Percentiles rank a stretch among this genome's conserved stretches.
Conservation (phyloP, 75 land plant genomes). For the Sequoia sempervirens region DNA sequence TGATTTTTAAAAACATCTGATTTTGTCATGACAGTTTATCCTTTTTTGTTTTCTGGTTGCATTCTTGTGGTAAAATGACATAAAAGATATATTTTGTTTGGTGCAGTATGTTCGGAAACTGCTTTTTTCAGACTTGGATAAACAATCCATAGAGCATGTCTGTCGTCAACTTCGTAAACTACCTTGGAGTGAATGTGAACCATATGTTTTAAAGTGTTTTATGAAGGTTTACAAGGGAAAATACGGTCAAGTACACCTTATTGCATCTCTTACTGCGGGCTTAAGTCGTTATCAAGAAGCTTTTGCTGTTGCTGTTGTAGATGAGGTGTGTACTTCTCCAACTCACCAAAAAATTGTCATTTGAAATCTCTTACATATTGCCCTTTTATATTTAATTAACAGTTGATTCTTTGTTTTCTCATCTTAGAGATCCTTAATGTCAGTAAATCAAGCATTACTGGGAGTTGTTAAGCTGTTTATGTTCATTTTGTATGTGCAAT, state of each 20-base stretch:
- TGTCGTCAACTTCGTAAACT: constrained; percentile 89
- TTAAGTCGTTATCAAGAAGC: constrained; percentile 94
- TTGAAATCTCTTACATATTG: not conserved
- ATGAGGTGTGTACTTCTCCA: constrained; percentile 60
- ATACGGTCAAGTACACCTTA: constrained; percentile 86
- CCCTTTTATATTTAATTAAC: not conserved
- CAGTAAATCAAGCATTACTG: not conserved
- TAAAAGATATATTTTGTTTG: not conserved
- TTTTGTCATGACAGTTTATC: not conserved
- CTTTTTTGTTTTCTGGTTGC: not conserved
- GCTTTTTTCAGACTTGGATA: constrained; percentile 88
- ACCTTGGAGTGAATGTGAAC: constrained; percentile 94
- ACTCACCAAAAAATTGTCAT: not conserved
- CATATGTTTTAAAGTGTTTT: constrained; percentile 86
- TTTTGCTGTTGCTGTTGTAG: constrained; percentile 96
- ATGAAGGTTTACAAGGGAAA: constrained; percentile 96
- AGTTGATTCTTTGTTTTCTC: too few relatives aligned
- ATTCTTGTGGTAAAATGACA: not conserved
- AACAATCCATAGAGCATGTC: constrained; percentile 81
- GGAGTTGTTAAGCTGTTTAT: not conserved
- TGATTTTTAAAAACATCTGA: not conserved
- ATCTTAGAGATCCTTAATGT: not conserved
- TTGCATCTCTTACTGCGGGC: constrained; percentile 88
- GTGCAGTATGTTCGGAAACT: constrained; percentile 95
- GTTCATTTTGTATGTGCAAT: not conserved